Base-by-base conservation (phyloP, 169 alveolate genomes). In the Cryptosporidium canis region DNA sequence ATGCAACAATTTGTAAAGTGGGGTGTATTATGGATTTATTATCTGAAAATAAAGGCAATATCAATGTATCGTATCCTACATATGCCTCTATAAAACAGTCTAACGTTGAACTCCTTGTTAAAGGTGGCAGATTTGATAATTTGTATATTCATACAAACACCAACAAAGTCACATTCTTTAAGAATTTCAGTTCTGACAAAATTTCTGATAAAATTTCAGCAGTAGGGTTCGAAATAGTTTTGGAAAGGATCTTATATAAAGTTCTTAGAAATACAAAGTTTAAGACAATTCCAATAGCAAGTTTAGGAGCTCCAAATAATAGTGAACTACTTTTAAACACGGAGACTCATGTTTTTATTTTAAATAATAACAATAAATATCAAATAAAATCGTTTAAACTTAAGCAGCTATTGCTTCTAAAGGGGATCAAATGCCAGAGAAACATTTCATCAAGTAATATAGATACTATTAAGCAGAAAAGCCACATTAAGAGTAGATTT, bases 51-150 rank as follows among this genome's bases (percentile, higher is more conserved):
- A 77, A 33, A 21, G 35, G 37, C 12, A 77, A 39, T 77, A 18
- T 51, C 8, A 44, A 18, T 33, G 11, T 21, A 21, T 18, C 64
- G 12, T 39, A 39, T 58, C 16, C 72, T 18, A 14, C 70, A 3
- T 37, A 58, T 24, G 29, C 18, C 6, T 21, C 66, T 6, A 9
- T 47, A 11, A 70, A 70, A 35, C 58, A 61, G n/a, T 27, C 87
- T 0, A 77, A 31, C 33, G 66, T 70, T 37, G 71, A 37, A 39
- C 65, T 77, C 16, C 72, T 77, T 21, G 72, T 77, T 37, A 77
- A 77, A 29, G 87, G 87, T 16, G 87, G 87, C 18, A 51, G 87
- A 48, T 58, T 58, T 31, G 87, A 77, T 61, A 61, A 77, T 77
- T 77, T 71, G 87, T 77, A 56, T 58, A 70, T 53, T 21, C 33